Evolutionary conservation across 2,329 filamentous ascomycete genomes (phyloP), one percentile per base, ranked within the genome.

Genomic region (Clonostachys rhizophaga): DNA sequence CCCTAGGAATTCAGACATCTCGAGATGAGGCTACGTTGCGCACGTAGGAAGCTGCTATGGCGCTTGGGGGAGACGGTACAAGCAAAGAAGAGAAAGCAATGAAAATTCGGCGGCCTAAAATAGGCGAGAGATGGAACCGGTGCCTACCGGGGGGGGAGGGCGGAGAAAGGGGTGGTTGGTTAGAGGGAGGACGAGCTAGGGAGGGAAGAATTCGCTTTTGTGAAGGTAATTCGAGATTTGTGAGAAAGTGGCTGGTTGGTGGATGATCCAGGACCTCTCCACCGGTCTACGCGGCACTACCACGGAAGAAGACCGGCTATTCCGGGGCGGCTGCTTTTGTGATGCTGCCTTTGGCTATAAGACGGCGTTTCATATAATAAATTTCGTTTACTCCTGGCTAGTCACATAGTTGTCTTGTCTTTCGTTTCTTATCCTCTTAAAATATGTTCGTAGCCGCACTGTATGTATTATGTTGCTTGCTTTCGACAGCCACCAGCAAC

Each of bases 1-100:
- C 78, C 78, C 78, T 61, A 81, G 69, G 62, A 80, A 81, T 71
- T 81, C 78, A 67, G 78, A 81, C 78, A 81, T 81, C 60, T 60
- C 60, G 55, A 55, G 52, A 53, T 18, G 41, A 57, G 52, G 63
- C 64, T 63, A 66, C 69, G 69, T 69, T 60, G 53, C 69, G 65
- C 63, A 69, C 68, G 66, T 59, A 63, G 65, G 57, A 52, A 61
- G 64, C 62, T 64, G 46, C 40, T 45, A 44, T 48, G 55, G 50
- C 51, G 49, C 52, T 53, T 56, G 50, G 45, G 44, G 40, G 49
- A 48, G 50, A 50, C 46, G 51, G 48, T 16, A 39, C 30, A 42
- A 41, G 18, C 41, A 48, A 48, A 24, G 39, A 45, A 44, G 14
- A 45, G 35, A 44, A 34, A 41, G 35, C 16, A 42, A 24, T 18